Evolutionary conservation across 1,284 basidiomycete genomes (phyloP), one percentile per base, ranked within the genome.

Genomic region (Coriolopsis trogii): DNA sequence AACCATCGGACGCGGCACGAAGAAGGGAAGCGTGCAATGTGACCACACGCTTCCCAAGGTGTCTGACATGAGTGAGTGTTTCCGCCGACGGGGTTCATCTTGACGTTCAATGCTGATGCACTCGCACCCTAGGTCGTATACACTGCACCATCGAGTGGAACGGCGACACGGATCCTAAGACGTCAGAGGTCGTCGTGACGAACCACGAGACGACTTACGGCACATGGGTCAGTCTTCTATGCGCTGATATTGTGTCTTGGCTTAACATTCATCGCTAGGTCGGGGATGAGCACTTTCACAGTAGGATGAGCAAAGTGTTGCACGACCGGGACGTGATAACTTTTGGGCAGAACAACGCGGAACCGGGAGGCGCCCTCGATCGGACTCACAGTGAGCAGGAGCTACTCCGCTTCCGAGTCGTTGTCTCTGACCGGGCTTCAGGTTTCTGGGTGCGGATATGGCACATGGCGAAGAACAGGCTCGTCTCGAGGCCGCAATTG

Each of bases 171-270:
- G 18, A 25, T 8, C 26, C 40, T 4, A 16, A 4, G 3, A 29
- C 25, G 6, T 41, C 40, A 10, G 26, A 41, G 28, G 28, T 41
- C n/a, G 20, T 41, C 13, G 5, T 41, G 26, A 29, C 25, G 15
- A 41, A 41, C 28, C 40, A 18, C 21, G 28, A 30, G 3, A 25
- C 39, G 1, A 29, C 16, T n/a, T 41, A 29, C n/a, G 41, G 41
- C 8, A 43, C 41, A n/a, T 43, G 41, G 41, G 41, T 43, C 21
- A 18, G 41, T 60, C 77, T 9, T 21, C n/a, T 12, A 5, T 3
- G 6, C 13, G n/a, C 12, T 7, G 16, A 6, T 4, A n/a, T n/a
- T n/a, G 5, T n/a, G 39, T 26, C 23, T n/a, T n/a, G 39, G 8
- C 23, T 28, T 15, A 26, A 15, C 13, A 24, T 8, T 12, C 15